Evolutionary conservation across 768 basidiomycete species (phyloP), one percentile per base, ranked within the genome.

Genomic region (Royoungia palumana): DNA sequence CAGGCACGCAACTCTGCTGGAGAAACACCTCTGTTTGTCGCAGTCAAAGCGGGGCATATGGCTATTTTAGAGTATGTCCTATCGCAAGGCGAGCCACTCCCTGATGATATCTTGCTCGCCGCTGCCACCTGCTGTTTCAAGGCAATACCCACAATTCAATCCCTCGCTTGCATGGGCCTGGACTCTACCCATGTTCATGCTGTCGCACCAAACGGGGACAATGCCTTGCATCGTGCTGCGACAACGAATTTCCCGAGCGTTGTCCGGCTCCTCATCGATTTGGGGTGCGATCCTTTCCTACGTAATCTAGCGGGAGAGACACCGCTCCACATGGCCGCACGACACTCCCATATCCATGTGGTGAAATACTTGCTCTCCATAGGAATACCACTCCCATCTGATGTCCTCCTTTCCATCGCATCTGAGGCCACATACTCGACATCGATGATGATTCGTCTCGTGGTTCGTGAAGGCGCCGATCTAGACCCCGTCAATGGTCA

Each of bases 1-100:
- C 9, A 5, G 11, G 42, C 35, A n/a, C 2, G 5, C 10, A 46
- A 57, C 8, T 16, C 27, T 1, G 16, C 11, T 16, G 37, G 41
- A 3, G 6, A 40, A 17, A 53, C 46, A 1, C 17, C 44, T 0
- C 34, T 57, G 0, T 44, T 48, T 11, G 20, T 32, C n/a, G 55
- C 50, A 0, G 32, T 13, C 7, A 5, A 2, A 9, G 0, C 1
- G 5, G 44, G 44, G 27, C 25, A 17, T n/a, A 0, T 38, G 5
- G 34, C 47, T 3, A 3, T 58, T 1, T 21, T 27, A 13, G 22
- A 46, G 2, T 40, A 46, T 24, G n/a, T 57, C 17, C 44, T 53
- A 13, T 11, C 27, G 13, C 5, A 16, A 32, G 14, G 6, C 16
- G 14, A 13, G 14, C 13, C 14, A 32, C 16, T 32, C 14, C 32